Evolutionary conservation across 1,139 yeast species (phyloP).

Genomic region (Lodderomyces elongisporus): DNA sequence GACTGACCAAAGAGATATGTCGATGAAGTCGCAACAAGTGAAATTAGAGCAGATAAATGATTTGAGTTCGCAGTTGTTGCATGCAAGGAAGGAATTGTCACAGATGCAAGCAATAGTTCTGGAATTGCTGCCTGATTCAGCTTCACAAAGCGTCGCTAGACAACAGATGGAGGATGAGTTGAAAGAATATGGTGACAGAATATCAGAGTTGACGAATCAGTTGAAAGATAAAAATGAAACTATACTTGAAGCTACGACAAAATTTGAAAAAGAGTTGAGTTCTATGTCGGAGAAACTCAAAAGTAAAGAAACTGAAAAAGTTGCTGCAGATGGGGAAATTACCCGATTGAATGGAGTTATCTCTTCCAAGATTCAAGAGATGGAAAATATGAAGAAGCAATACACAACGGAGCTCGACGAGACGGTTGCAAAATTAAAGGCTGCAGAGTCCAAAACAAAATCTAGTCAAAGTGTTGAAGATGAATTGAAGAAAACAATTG

Average conservation of each 20-base stretch:
- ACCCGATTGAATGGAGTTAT: constrained; percentile 14
- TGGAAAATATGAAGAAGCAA: constrained; percentile 14
- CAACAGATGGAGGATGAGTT: constrained; percentile 35
- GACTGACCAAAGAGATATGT: constrained; percentile 50
- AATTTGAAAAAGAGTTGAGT: constrained; percentile 28
- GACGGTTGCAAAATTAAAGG: constrained; percentile 21
- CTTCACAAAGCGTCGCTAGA: constrained; percentile 2
- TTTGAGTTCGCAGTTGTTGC: constrained; percentile 37
- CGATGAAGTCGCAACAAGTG: constrained; percentile 58
- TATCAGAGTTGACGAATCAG: constrained; percentile 32
- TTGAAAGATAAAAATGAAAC: constrained; percentile 42
- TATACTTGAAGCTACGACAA: constrained; percentile 31
- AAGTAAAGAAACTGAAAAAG: constrained; percentile 21
- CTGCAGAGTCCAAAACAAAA: constrained; percentile 24
- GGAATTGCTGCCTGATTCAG: constrained; percentile 19
- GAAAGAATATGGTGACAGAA: constrained; percentile 35
- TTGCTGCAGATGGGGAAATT: constrained; percentile 18
- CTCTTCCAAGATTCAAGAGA: constrained; percentile 2
- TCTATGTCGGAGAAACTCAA: background rate
- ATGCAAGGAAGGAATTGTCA: constrained; percentile 35
- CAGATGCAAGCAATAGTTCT: constrained; percentile 26
- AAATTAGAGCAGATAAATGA: constrained; percentile 61
- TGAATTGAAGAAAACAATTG: constrained; percentile 23
- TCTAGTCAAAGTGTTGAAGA: constrained; percentile 32
- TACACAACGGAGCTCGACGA: constrained; percentile 13